Conservation (phyloP, 2,329 filamentous ascomycete species). For the Fusarium chaquense region DNA sequence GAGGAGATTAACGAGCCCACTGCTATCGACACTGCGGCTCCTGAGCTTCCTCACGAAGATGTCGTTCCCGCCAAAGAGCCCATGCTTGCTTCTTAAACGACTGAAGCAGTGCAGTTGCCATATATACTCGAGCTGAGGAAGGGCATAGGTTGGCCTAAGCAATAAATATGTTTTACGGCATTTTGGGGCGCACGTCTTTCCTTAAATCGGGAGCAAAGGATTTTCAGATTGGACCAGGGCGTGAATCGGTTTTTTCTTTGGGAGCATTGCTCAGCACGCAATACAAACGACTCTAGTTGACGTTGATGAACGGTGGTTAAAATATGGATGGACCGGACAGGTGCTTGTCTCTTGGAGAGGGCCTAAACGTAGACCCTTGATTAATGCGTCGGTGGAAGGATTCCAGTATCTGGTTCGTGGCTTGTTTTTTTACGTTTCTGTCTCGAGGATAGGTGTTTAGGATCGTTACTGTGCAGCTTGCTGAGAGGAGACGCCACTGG, state of each 20-base stretch:
- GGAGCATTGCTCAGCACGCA: slow-evolving; percentile 45
- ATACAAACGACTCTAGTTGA: slow-evolving; percentile 46
- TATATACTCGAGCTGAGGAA: slow-evolving; percentile 46
- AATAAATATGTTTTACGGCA: slow-evolving; percentile 48
- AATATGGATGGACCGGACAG: slow-evolving; percentile 38
- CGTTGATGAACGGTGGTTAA: slow-evolving; percentile 44
- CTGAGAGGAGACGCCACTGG: slow-evolving; percentile 23
- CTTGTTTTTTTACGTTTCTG: slow-evolving; percentile 42
- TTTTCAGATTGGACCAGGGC: slow-evolving; percentile 47
- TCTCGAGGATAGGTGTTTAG: slow-evolving; percentile 47
- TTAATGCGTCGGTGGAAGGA: slow-evolving; percentile 41
- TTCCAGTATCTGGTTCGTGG: slow-evolving; percentile 31
- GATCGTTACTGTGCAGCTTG: slow-evolving; percentile 46
- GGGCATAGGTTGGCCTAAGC: slow-evolving; percentile 45
- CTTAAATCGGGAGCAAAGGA: slow-evolving; percentile 42
- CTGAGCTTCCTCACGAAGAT: slow-evolving; percentile 44
- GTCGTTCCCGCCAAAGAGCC: slow-evolving; percentile 43
- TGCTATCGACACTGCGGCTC: slow-evolving; percentile 45
- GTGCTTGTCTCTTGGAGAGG: slow-evolving; percentile 26
- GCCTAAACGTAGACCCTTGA: slow-evolving; percentile 28
- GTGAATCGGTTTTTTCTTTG: slow-evolving; percentile 42
- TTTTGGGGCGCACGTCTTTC: slow-evolving; percentile 47
- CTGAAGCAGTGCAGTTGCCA: slow-evolving; percentile 43
- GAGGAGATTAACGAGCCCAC: slow-evolving; percentile 43
- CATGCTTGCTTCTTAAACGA: slow-evolving; percentile 49